phyloP scores from a whole-genome alignment of 129 eudicot genomes.

The Chrysanthemum lavandulifolium region DNA sequence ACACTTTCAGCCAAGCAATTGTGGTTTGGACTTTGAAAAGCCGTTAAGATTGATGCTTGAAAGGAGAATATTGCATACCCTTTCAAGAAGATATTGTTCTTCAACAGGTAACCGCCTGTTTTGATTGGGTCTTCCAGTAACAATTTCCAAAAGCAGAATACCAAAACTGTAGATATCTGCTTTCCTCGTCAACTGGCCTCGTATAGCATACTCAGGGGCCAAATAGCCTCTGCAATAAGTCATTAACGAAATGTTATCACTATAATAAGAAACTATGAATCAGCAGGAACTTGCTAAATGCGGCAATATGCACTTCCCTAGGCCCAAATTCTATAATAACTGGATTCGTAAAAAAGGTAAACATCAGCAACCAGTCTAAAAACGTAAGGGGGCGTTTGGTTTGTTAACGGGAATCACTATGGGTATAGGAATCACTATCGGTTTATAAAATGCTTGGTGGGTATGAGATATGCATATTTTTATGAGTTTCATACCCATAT shows the following conservation, averaged over 20 bases:
- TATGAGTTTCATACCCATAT: no score
- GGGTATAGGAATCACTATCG: no score
- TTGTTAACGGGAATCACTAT: no score
- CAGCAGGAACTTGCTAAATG: neutral
- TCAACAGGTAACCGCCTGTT: constrained; percentile 59
- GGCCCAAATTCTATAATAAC: neutral
- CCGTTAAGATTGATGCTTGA: neutral
- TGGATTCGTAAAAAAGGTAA: no score
- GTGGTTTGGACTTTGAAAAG: no score
- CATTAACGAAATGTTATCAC: constrained; percentile 9
- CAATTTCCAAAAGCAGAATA: constrained; percentile 81
- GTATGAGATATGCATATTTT: no score
- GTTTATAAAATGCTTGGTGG: no score
- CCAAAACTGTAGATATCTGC: constrained; percentile 97
- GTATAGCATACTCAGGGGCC: constrained; percentile 95
- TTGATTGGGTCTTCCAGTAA: constrained; percentile 73
- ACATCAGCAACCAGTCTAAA: no score
- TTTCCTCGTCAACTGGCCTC: constrained; percentile 86
- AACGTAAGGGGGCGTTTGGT: no score
- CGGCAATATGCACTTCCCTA: constrained; percentile 15
- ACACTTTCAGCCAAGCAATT: no score
- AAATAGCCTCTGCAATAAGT: constrained; percentile 72
- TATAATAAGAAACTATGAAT: constrained; percentile 1
- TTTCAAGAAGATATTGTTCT: constrained; percentile 73
- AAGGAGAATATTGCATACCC: constrained; percentile 48